Evolutionary conservation across 495 filamentous ascomycete species (phyloP), one percentile per base, ranked within the genome.

Genomic region (Aspergillus sparsus): DNA sequence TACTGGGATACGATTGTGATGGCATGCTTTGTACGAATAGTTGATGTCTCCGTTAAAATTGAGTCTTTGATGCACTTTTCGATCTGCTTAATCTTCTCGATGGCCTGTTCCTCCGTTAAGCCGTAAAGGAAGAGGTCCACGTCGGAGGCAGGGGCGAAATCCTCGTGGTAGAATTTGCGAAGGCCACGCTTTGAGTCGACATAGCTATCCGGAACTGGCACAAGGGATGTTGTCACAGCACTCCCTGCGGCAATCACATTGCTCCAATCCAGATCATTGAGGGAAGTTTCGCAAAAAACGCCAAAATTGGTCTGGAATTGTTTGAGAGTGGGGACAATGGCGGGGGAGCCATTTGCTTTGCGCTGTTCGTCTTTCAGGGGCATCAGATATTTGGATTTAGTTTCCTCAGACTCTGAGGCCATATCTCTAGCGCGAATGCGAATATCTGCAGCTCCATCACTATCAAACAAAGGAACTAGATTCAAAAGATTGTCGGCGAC

Each of bases 51-150:
- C 16, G 84, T 83, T 21, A 93, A 77, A 57, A 95, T 85, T 5
- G 85, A 82, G 65, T 92, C 85, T 21, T 83, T 84, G 65, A 95
- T 82, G 9, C 73, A 78, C 8, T 74, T 70, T 62, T 93, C 91
- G 64, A 95, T 92, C 53, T 87, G 76, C 63, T 87, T 85, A 69
- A 95, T 92, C 77, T 93, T 93, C 63, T 90, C 84, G 41, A 91
- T 75, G 0, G 88, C 91, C 62, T 90, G 77, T 46, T 82, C 72
- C 61, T 92, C 87, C 31, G 80, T 84, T 63, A 95, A 76, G 0
- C 89, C 90, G 63, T 92, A 90, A 16, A 95, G 66, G 71, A 93
- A 95, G 15, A 95, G 77, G 70, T 95, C 90, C 31, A 95, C 87
- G 71, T 95, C 91, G 3, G 89, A 92, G 1, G 90, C 89, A 0